Evolutionary conservation across 2,329 filamentous ascomycete species (phyloP).

Genomic region (Verticillium nubilum): DNA sequence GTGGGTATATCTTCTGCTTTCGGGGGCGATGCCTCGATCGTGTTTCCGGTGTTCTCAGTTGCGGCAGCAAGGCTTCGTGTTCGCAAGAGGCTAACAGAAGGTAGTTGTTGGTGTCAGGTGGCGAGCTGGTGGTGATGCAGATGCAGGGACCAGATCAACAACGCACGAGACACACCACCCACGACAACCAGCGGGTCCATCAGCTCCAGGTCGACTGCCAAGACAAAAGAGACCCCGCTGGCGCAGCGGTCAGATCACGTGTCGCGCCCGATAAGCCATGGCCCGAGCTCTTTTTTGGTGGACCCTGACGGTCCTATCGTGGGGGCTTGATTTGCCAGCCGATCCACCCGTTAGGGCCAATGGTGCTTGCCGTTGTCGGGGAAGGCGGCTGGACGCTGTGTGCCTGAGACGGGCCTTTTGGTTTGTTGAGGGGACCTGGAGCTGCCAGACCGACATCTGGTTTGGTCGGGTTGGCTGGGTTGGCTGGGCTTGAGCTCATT

Average conservation of each 20-base stretch:
- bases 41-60: not conserved
- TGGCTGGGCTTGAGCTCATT: not conserved
- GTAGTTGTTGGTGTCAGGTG: not conserved
- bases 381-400: not conserved
- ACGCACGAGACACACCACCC: not conserved
- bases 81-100: not conserved
- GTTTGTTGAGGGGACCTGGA: slow-evolving; percentile 1
- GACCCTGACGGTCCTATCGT: not conserved
- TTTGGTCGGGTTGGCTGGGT: not conserved
- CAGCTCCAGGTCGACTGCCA: not conserved
- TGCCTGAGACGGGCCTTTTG: not conserved
- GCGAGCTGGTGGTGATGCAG: not conserved
- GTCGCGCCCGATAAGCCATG: not conserved
- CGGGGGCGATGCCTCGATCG: not conserved
- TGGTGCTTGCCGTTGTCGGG: not conserved
- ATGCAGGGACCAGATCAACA: not conserved
- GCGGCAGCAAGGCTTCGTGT: not conserved
- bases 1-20: not conserved
- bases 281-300: not conserved
- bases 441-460: not conserved
- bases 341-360: not conserved
- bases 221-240: not conserved
- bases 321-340: not conserved
- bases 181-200: not conserved
- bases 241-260: not conserved